A percentile compares a stretch with the other conserved stretches of the same genome.
Evolutionary conservation across 179 eudicot genomes (phyloP).

Genomic region (Heliamphora pulchella): DNA sequence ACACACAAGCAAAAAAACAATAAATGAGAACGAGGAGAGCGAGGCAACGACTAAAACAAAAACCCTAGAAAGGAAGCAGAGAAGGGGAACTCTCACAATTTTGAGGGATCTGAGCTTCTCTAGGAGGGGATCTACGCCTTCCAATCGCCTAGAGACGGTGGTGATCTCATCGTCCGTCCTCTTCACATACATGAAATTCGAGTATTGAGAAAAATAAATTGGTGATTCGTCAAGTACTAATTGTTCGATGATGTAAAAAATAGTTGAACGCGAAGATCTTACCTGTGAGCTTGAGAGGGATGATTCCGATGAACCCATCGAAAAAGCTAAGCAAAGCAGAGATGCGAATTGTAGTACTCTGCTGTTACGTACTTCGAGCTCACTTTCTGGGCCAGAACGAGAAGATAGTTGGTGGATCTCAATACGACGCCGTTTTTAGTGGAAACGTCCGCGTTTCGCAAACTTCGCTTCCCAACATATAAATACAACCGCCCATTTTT

Average conservation of each 20-base stretch:
- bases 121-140: conserved; percentile 57
- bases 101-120: conserved; percentile 58
- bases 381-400: neutral
- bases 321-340: neutral
- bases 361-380: neutral
- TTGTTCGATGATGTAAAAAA: neutral
- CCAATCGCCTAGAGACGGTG: conserved; percentile 53
- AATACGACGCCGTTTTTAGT: too few relatives aligned
- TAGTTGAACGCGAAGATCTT: neutral
- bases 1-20: neutral
- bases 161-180: conserved; percentile 59
- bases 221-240: neutral
- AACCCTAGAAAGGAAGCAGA: neutral
- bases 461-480: too few relatives aligned
- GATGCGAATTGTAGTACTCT: neutral
- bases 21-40: neutral
- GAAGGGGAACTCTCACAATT: conserved; percentile 38
- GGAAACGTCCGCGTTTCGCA: too few relatives aligned
- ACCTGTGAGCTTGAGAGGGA: conserved; percentile 50
- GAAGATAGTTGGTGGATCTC: too few relatives aligned
- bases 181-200: conserved; percentile 14
- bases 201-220: neutral
- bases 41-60: neutral
- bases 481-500: too few relatives aligned
- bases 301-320: conserved; percentile 71